These are phyloP conservation scores for Artemisia princeps DNA, from an alignment of 140 eudicot species.

Conservation along the genomic window DNA sequence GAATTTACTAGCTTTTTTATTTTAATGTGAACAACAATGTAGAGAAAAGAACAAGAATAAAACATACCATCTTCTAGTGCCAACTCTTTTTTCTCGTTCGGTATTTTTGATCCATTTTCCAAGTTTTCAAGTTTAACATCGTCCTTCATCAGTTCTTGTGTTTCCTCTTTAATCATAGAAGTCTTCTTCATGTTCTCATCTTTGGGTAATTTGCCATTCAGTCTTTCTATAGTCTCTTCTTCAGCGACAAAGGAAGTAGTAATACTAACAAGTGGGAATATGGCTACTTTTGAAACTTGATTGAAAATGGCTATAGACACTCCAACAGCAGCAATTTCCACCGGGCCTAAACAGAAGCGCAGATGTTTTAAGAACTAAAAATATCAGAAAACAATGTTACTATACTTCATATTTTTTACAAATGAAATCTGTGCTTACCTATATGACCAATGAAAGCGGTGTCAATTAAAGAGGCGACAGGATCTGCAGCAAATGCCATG, in stretches of 20 bases:
- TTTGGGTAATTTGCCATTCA: slow-evolving; percentile 15
- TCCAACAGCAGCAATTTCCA: slow-evolving; percentile 79
- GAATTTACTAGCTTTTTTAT: background rate
- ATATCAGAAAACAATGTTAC: background rate
- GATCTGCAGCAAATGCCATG: slow-evolving; percentile 66
- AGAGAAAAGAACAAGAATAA: background rate
- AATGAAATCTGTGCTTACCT: slow-evolving; percentile 25
- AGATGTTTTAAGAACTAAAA: background rate
- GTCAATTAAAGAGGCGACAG: slow-evolving; percentile 62
- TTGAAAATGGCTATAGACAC: slow-evolving; percentile 61
- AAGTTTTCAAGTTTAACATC: slow-evolving; percentile 19
- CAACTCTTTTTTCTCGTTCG: slow-evolving; percentile 8
- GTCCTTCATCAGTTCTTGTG: slow-evolving; percentile 14
- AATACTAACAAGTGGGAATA: slow-evolving; percentile 70
- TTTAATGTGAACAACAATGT: no score
- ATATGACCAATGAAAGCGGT: slow-evolving; percentile 59
- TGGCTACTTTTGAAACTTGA: slow-evolving; percentile 62
- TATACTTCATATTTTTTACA: background rate
- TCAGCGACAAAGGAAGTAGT: slow-evolving; percentile 79
- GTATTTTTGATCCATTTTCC: slow-evolving; percentile 21
- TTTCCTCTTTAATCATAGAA: slow-evolving; percentile 6
- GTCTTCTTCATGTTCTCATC: slow-evolving; percentile 18
- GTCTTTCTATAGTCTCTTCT: slow-evolving; percentile 46
- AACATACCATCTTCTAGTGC: slow-evolving; percentile 24
- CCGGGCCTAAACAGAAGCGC: slow-evolving; percentile 34